Evolutionary conservation across 1,284 basidiomycete species (phyloP), one percentile per base, ranked within the genome.

Genomic region (Puccinia triticina): DNA sequence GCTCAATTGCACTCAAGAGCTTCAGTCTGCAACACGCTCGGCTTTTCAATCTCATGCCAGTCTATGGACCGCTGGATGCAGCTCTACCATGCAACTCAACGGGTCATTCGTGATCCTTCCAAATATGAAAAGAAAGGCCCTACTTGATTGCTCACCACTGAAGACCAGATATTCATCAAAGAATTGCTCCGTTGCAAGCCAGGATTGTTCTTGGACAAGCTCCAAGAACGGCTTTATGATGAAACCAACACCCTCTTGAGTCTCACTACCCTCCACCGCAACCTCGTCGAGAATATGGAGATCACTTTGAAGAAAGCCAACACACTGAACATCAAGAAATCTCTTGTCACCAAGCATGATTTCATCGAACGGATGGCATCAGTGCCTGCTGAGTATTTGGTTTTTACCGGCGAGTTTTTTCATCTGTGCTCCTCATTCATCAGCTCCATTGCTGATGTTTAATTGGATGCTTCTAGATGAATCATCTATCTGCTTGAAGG

Each of bases 251-350:
- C 59, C 3, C 32, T 34, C 12, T 34, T 61, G n/a, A 61, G 59
- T n/a, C 5, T 34, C 10, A 29, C 21, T 29, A 34, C 21, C 59
- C 59, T 61, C 59, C 59, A 61, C 5, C 23, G 21, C 32, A 66
- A 37, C 12, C 64, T 66, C 18, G 64, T 66, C 2, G 21, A 34
- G 14, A 34, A 66, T 5, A 7, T 66, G 32, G 14, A 66, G n/a
- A 32, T 66, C 16, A 66, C 64, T 10, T n/a, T 66, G 32, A 66
- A 66, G 21, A 66, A 66, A 66, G 64, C 64, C 64, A 66, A 66
- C 26, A 37, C 37, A 18, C 5, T 66, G 21, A 66, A 66, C 32
- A 66, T 66, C 26, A 18, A n/a, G 29, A 34, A 66, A 18, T 43
- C 32, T 14, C 32, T 43, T 2, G 16, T 18, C 4, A 5, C 18